Evolutionary conservation across 768 basidiomycete species (phyloP), one percentile per base, ranked within the genome.

Genomic region (Auricularia auricula-judae): DNA sequence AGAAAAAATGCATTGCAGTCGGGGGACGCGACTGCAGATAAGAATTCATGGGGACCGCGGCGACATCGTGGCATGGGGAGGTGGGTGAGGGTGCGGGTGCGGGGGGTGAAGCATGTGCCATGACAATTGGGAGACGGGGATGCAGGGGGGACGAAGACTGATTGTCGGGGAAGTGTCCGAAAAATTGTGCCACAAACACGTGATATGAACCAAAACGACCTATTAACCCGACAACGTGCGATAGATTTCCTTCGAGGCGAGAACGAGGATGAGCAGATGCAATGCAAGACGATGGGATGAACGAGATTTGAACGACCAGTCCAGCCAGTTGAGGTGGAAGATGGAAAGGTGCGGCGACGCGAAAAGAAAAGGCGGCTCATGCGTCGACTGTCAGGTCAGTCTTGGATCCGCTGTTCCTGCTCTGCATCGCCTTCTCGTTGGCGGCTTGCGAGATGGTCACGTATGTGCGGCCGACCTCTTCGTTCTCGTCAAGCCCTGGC

Each of bases 401-500:
- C 34, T 59, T 59, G 7, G 56, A 59, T 5, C 34, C 34, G 56
- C 29, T 23, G 29, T 42, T 42, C 39, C 56, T 23, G 34, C 23
- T 59, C 29, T 59, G 56, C 56, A 59, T 59, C 14, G 56, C 56
- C 29, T 59, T 59, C 74, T 91, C 88, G 71, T 84, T 86, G 35
- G 84, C 91, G 70, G 85, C 84, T 68, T 89, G 87, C 51, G 91
- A 93, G 62, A 93, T 79, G 16, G 92, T 93, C 70, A 93, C 85
- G 71, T 93, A 93, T 16, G 91, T 88, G 61, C 91, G 87, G 65
- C 91, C 91, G 53, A 83, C 79, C 74, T 91, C 91, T 69, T 91
- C 89, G 14, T 80, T 75, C 8, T 75, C 74, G 59, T 73, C 77
- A 43, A 91, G 76, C 65, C 89, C 89, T 34, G 91, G 89, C 5